phyloP scores from a whole-genome alignment of 805 yeast genomes.

The Wickerhamomyces hampshirensis region DNA sequence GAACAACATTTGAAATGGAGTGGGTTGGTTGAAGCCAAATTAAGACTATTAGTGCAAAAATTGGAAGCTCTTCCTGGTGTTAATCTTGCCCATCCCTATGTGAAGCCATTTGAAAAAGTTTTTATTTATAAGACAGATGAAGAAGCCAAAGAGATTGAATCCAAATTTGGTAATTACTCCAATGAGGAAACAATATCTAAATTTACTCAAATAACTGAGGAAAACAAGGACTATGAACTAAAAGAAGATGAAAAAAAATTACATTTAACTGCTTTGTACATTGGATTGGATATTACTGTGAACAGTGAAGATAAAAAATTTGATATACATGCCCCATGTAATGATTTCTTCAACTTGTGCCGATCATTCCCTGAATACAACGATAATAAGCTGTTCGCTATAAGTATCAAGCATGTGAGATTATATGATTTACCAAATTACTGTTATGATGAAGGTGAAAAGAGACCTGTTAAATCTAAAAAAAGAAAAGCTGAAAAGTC shows the following conservation, averaged over 20 bases:
- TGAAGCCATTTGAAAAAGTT: conserved; percentile 62
- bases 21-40: conserved; percentile 87
- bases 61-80: conserved; percentile 75
- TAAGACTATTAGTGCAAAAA: conserved; percentile 77
- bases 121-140: conserved; percentile 46
- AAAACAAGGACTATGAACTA: conserved; percentile 30
- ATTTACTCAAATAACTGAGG: conserved; percentile 31
- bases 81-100: conserved; percentile 84
- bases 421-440: conserved; percentile 78
- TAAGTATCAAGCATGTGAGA: conserved; percentile 70
- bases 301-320: conserved; percentile 50
- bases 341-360: conserved; percentile 81
- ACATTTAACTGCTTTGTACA: conserved; percentile 69
- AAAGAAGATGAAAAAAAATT: conserved; percentile 33
- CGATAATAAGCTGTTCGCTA: conserved; percentile 43
- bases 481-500: conserved; percentile 43
- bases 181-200: conserved; percentile 43
- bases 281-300: conserved; percentile 58
- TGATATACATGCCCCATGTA: conserved; percentile 85
- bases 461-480: conserved; percentile 61
- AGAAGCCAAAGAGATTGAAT: conserved; percentile 52
- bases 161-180: conserved; percentile 55
- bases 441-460: conserved; percentile 78
- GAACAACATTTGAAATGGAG: conserved; percentile 91
- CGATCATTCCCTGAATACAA: conserved; percentile 70